Base-by-base conservation (phyloP, 495 filamentous ascomycete genomes). In the Podospora pseudocomata region DNA sequence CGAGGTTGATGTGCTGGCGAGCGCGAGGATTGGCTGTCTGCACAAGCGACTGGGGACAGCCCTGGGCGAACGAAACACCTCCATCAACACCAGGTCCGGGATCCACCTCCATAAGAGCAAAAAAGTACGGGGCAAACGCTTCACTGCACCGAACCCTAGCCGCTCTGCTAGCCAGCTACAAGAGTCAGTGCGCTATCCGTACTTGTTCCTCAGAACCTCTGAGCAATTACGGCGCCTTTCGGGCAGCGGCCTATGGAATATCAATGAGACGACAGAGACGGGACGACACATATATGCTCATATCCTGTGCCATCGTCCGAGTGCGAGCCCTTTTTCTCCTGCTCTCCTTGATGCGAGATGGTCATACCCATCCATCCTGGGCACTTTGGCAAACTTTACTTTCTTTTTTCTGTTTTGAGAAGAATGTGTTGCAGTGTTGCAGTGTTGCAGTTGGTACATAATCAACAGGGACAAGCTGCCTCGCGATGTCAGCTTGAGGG, bases 1-100 rank as follows among this genome's bases (percentile, higher is more conserved):
- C 61, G 66, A 66, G 68, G 70, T 74, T 74, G 77, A 78, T 76
- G 77, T 74, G 77, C 74, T 76, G 74, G 76, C 77, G 73, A 61
- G 74, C 69, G 59, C 68, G 68, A 67, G 72, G 67, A 77, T 75
- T 79, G 76, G 77, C 65, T 72, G 67, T 69, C 49, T 68, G 65
- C 54, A 56, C 23, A 27, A 63, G 65, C 65, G 56, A 65, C 61
- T 34, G 56, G 64, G 69, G 63, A 57, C 55, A 49, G 62, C 61
- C 65, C 68, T 64, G 65, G 64, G 62, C 28, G 32, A 60, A 34
- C 30, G 60, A 63, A 32, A 63, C 55, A 58, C 55, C 54, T 56
- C 6, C 55, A 58, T 58, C 55, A 58, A 58, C 60, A 62, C 58
- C 3, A 26, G 44, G n/a, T 58, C 60, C 30, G 18, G 60, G 66